phyloP scores from a whole-genome alignment of 352 stramenopile species.

The Globisporangium spinosum region DNA sequence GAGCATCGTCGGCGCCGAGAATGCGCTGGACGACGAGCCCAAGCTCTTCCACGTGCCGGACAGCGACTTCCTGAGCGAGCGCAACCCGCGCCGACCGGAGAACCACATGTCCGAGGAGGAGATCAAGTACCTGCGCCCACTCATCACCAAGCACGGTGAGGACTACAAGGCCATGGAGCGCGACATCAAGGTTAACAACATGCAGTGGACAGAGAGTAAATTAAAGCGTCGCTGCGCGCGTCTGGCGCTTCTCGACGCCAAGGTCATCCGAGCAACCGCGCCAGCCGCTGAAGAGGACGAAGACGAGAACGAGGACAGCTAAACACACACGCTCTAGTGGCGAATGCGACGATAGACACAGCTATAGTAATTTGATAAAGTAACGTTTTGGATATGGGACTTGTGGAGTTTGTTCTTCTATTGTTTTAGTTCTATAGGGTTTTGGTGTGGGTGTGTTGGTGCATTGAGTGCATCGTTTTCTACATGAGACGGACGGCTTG shows the following conservation, averaged over 20 bases:
- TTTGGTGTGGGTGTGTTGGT: neutral
- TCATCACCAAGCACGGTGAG: conserved; percentile 69
- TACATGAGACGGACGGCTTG: neutral
- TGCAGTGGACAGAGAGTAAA: conserved; percentile 80
- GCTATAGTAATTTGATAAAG: conserved; percentile 18
- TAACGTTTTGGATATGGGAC: conserved; percentile 12
- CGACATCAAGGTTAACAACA: conserved; percentile 83
- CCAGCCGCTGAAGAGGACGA: conserved; percentile 13
- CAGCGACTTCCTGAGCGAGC: conserved; percentile 72
- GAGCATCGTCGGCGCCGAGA: conserved; percentile 44
- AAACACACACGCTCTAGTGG: conserved; percentile 18
- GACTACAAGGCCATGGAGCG: conserved; percentile 74
- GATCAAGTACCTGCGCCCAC: conserved; percentile 66
- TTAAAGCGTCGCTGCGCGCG: conserved; percentile 67
- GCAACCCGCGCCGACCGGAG: conserved; percentile 59
- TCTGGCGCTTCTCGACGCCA: conserved; percentile 70
- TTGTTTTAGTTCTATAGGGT: conserved; percentile 11
- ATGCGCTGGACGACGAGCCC: conserved; percentile 55
- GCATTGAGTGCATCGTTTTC: conserved; percentile 6
- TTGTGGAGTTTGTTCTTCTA: conserved; percentile 4
- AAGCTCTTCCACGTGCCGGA: conserved; percentile 71
- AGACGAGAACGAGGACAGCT: conserved; percentile 18
- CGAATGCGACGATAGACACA: conserved; percentile 3
- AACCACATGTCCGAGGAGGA: conserved; percentile 83
- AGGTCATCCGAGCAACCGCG: conserved; percentile 45